Base-by-base conservation (phyloP, 495 filamentous ascomycete genomes). In the Cudoniella acicularis region DNA sequence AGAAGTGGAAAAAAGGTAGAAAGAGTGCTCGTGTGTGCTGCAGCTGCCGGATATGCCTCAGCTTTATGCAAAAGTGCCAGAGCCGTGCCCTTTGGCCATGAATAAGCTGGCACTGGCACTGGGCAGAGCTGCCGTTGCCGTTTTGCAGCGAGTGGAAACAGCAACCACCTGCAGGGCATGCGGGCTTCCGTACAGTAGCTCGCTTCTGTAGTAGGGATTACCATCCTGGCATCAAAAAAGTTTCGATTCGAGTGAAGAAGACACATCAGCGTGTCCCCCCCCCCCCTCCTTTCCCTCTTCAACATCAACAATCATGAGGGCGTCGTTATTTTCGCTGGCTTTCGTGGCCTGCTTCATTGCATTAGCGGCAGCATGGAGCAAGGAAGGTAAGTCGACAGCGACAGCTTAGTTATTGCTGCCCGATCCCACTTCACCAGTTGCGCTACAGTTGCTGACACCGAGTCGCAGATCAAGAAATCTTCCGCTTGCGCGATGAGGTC, bases 391-490 rank as follows among this genome's bases (percentile, higher is more conserved):
- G 80, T 75, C 10, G 59, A 30, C 40, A 18, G 47, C 26, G 25
- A 47, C 22, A 48, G 58, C 48, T 42, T 43, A 25, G 20, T 30
- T 24, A 11, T 54, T 54, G 57, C 41, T 53, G 52, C 57, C 65
- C 48, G 45, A 64, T 49, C 48, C 25, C n/a, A 46, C 40, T 27
- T 1, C 25, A 43, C 21, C 18, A 43, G 18, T 20, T 42, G 46
- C 49, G 57, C 54, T 25, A 50, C 47, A 1, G 52, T 25, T 26
- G n/a, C 49, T 60, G 58, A 55, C 60, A 21, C 60, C 42, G 59
- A 40, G 52, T 42, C 22, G 26, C 67, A 96, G 94, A 99, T 72
- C 88, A 93, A 68, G 94, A 99, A 76, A 98, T 99, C 75, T 99
- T 99, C 75, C 86, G 90, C 55, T 79, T 98, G 56, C 86, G 84